Conservation (phyloP, 1,284 basidiomycete species). For the Naganishia cerealis region DNA sequence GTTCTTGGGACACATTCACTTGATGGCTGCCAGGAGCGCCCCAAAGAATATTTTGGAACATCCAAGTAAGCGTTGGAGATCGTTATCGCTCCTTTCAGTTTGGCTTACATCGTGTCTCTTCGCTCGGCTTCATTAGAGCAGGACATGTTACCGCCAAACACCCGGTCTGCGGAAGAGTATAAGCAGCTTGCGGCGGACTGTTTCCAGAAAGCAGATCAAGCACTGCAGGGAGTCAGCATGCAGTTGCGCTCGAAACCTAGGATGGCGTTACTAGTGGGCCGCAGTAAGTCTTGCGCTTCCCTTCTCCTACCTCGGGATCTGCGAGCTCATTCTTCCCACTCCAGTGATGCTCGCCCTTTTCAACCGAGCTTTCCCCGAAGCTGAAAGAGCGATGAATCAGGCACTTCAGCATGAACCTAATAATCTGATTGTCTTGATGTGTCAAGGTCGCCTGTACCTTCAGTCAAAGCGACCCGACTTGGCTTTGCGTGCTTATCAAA, state of each 20-base stretch:
- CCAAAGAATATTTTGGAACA: slow-evolving; percentile 73
- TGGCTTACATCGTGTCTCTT: slow-evolving; percentile 35
- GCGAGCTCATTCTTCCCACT: slow-evolving; percentile 2
- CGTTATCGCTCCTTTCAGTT: slow-evolving; percentile 1
- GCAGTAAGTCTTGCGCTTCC: slow-evolving; percentile 34
- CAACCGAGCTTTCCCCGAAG: slow-evolving; percentile 72
- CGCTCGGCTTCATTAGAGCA: slow-evolving; percentile 59
- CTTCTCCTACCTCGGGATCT: neutral
- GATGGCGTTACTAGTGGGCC: slow-evolving; percentile 51
- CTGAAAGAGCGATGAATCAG: slow-evolving; percentile 74
- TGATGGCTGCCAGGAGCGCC: slow-evolving; percentile 72
- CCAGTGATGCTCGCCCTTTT: slow-evolving; percentile 78
- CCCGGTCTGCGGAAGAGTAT: slow-evolving; percentile 48
- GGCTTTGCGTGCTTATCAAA: slow-evolving; percentile 64
- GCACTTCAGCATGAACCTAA: slow-evolving; percentile 75
- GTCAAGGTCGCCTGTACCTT: slow-evolving; percentile 22
- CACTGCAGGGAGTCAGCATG: slow-evolving; percentile 55
- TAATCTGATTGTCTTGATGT: slow-evolving; percentile 75
- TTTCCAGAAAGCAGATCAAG: slow-evolving; percentile 27
- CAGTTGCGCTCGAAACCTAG: slow-evolving; percentile 70
- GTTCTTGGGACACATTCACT: slow-evolving; percentile 76
- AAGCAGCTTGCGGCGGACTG: slow-evolving; percentile 24
- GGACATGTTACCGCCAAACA: slow-evolving; percentile 65
- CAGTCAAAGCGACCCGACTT: slow-evolving; percentile 33
- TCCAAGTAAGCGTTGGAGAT: slow-evolving; percentile 64